These are phyloP conservation scores for Neocatenulostroma microsporum DNA, from an alignment of 2,329 filamentous ascomycete species.

Conservation along the genomic window DNA sequence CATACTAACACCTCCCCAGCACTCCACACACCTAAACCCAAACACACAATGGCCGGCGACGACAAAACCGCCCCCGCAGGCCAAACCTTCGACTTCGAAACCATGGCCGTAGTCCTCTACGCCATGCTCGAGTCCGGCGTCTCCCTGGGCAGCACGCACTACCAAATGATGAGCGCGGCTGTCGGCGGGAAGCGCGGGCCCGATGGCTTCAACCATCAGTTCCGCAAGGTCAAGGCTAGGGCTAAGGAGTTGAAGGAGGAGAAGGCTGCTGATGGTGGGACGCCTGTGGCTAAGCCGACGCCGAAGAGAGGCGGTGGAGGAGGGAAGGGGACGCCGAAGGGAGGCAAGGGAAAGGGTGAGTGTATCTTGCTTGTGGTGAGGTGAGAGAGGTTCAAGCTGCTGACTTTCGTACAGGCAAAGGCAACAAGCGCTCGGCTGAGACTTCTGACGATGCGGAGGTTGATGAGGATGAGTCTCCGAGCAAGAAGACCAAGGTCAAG, in stretches of 20 bases:
- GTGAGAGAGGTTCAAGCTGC: neutral
- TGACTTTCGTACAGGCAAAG: constrained; percentile 3
- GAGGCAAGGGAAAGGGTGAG: neutral
- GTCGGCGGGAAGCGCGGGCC: constrained; percentile 17
- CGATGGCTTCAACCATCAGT: constrained; percentile 21
- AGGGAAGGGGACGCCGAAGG: neutral
- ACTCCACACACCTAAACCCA: no score
- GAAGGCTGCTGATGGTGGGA: constrained; percentile 5
- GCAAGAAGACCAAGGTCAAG: constrained; percentile 18
- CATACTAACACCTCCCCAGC: no score
- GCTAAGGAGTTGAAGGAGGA: constrained; percentile 19
- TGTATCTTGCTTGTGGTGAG: neutral
- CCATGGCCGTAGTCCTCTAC: constrained; percentile 16
- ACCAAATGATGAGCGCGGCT: constrained; percentile 21
- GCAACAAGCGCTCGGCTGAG: constrained; percentile 3
- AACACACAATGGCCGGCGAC: constrained; percentile 3
- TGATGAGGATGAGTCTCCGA: constrained; percentile 10
- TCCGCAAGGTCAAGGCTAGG: constrained; percentile 23
- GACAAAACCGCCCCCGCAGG: neutral
- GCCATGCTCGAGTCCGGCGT: constrained; percentile 14
- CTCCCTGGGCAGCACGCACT: constrained; percentile 17
- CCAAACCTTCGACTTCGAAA: constrained; percentile 18
- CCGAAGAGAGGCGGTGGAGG: neutral
- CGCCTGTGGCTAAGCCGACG: constrained; percentile 4
- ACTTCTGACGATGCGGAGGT: constrained; percentile 10